Evolutionary conservation across 2,329 filamentous ascomycete genomes (phyloP).

Genomic region (Graphilbum ipis-grandicollis): DNA sequence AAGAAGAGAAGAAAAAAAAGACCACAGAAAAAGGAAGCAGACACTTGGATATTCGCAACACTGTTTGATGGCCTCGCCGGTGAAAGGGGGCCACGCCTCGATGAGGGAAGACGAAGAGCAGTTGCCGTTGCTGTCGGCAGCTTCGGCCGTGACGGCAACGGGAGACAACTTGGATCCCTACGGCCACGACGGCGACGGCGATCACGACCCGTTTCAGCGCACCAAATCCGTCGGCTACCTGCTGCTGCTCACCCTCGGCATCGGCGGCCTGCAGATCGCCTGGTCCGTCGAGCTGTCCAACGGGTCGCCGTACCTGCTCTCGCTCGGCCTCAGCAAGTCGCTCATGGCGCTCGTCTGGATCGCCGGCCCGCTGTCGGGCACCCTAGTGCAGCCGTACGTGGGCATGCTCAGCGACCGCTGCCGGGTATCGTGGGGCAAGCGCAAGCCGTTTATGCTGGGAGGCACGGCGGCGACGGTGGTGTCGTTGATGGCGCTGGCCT

Average conservation of each 20-base stretch:
- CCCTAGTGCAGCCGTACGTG: conserved; percentile 66
- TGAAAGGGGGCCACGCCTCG: too few species aligned
- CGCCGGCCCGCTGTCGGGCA: conserved; percentile 61
- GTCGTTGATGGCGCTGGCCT: conserved; percentile 53
- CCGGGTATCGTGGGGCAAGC: conserved; percentile 55
- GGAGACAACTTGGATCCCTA: too few species aligned
- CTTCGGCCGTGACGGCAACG: neutral
- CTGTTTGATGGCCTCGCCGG: too few species aligned
- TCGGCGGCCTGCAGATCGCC: conserved; percentile 80
- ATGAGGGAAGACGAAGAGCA: too few species aligned
- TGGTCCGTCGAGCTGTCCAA: conserved; percentile 94
- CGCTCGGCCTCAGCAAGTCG: conserved; percentile 67
- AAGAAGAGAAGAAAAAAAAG: too few species aligned
- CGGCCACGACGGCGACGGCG: conserved; percentile 2
- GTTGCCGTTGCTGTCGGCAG: too few species aligned
- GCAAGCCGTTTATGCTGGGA: conserved; percentile 65
- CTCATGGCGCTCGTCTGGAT: conserved; percentile 76
- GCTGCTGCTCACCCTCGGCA: conserved; percentile 67
- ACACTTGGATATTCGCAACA: too few species aligned
- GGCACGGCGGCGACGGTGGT: conserved; percentile 50
- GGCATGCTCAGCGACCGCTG: conserved; percentile 70
- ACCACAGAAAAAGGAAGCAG: too few species aligned
- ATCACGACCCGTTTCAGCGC: conserved; percentile 33
- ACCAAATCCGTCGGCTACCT: conserved; percentile 78
- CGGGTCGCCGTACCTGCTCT: conserved; percentile 70